A percentile compares a stretch with the other conserved stretches of the same genome.
Evolutionary conservation across 352 stramenopile species (phyloP).

Genomic region (Phytophthora palmivora): DNA sequence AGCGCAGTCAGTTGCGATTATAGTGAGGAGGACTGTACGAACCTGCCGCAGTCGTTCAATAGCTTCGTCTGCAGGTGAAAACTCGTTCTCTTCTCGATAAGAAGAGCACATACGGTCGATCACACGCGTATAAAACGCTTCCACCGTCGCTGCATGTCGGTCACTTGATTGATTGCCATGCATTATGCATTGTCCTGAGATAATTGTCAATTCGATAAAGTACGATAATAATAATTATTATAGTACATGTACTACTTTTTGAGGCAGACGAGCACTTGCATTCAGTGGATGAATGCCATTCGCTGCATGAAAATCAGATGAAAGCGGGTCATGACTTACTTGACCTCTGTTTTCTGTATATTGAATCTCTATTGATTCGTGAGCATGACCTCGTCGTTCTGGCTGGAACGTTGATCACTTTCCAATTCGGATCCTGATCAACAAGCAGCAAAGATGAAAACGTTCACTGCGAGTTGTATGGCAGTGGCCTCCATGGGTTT

Average conservation of each 20-base stretch:
- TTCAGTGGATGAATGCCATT: too few relatives aligned
- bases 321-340: conserved; percentile 5
- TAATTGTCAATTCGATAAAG: too few relatives aligned
- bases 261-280: neutral
- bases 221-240: too few relatives aligned
- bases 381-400: conserved; percentile 7
- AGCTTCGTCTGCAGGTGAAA: conserved; percentile 6
- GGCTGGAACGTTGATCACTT: neutral
- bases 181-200: neutral
- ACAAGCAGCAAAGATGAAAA: conserved; percentile 40
- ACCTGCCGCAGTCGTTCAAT: conserved; percentile 42
- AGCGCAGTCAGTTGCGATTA: neutral
- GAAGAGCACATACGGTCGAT: conserved; percentile 62
- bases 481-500: conserved; percentile 18
- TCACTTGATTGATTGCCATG: neutral
- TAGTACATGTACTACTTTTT: too few relatives aligned
- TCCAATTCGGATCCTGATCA: neutral
- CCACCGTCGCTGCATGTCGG: conserved; percentile 32
- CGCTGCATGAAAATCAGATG: conserved; percentile 6
- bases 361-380: conserved; percentile 26
- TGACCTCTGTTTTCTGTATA: conserved; percentile 7
- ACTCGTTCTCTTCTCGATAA: conserved; percentile 44
- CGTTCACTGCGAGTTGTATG: conserved; percentile 24
- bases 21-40: neutral
- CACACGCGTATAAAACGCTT: conserved; percentile 65